These are phyloP conservation scores for Fraxinus excelsior DNA, from an alignment of 257 asterid species.

Conservation along the genomic window DNA sequence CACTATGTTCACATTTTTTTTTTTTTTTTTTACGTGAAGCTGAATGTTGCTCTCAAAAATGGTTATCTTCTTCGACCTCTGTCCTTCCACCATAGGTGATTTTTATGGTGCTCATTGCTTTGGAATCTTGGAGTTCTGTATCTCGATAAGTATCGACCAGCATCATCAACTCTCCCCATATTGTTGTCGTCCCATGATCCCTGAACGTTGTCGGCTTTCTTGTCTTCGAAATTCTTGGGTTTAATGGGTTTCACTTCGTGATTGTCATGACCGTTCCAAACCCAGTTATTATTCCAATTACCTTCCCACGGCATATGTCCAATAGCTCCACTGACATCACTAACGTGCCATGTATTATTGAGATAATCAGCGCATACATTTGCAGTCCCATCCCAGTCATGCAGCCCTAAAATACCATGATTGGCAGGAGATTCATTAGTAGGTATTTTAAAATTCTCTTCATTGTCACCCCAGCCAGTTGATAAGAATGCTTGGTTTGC, in stretches of 20 bases:
- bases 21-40: background rate
- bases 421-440: constrained; percentile 1
- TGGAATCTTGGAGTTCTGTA: constrained; percentile 19
- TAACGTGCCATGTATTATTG: constrained; percentile 25
- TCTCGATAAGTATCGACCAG: constrained; percentile 21
- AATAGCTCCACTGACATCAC: constrained; percentile 26
- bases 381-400: constrained; percentile 21
- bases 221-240: constrained; percentile 12
- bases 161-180: constrained; percentile 17
- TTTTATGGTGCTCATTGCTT: constrained; percentile 17
- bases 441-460: constrained; percentile 13
- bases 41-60: constrained; percentile 4
- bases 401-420: background rate
- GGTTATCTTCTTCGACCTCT: constrained; percentile 23
- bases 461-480: constrained; percentile 39
- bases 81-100: constrained; percentile 16
- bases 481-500: constrained; percentile 35
- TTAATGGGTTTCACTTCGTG: constrained; percentile 13
- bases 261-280: constrained; percentile 28
- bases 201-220: constrained; percentile 19
- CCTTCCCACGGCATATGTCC: constrained; percentile 37
- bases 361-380: constrained; percentile 35
- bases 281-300: constrained; percentile 34
- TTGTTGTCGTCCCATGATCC: constrained; percentile 7
- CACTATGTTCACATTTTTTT: background rate